Percentiles rank a stretch among this genome's conserved stretches.
Evolutionary conservation across 78 protist genomes (phyloP).

Genomic region (Chrysochromulina parva): DNA sequence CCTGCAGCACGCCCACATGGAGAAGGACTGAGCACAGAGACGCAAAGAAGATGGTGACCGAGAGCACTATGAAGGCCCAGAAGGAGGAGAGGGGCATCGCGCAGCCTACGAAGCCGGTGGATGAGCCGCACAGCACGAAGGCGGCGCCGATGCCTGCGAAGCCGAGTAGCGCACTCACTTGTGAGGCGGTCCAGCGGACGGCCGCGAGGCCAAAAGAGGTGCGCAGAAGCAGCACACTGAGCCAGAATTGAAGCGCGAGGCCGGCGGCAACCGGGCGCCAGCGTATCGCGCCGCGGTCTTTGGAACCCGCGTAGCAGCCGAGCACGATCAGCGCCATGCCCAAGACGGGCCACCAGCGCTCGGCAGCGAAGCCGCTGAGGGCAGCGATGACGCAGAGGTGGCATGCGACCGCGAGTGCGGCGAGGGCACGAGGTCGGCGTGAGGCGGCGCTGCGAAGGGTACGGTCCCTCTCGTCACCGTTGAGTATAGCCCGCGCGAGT

Average conservation of each 20-base stretch:
- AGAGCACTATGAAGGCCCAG: conserved; percentile 43
- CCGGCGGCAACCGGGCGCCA: neutral
- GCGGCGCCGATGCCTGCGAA: neutral
- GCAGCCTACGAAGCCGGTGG: neutral
- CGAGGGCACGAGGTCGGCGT: neutral
- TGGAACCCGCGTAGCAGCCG: neutral
- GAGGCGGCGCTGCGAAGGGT: neutral
- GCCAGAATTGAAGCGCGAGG: neutral
- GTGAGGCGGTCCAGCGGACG: no score
- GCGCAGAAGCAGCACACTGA: neutral
- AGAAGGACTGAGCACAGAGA: neutral
- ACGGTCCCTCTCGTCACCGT: no score
- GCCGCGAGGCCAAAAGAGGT: neutral
- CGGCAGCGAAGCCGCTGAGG: neutral
- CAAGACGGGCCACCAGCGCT: neutral
- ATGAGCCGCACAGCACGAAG: neutral
- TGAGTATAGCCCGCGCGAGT: no score
- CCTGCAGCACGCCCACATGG: conserved; percentile 50
- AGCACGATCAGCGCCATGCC: neutral
- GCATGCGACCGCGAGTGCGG: neutral
- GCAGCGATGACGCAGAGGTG: neutral
- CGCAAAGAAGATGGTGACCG: conserved; percentile 40
- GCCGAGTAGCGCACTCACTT: neutral
- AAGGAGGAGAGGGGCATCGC: neutral
- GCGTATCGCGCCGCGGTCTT: neutral